phyloP scores from a whole-genome alignment of 495 filamentous ascomycete species.

The Aspergillus heteromorphus region DNA sequence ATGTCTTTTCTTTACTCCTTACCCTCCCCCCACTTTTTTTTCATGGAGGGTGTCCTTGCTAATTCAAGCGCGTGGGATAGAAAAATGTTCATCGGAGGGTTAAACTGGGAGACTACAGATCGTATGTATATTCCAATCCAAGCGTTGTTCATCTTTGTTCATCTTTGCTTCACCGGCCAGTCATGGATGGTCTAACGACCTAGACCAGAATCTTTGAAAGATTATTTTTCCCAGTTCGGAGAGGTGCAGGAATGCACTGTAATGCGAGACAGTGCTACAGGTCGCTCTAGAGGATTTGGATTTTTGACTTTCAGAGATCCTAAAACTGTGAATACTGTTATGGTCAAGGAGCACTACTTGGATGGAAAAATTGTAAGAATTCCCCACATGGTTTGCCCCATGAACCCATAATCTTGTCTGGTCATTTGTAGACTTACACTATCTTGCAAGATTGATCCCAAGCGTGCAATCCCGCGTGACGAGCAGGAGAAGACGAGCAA shows the following conservation, averaged over 20 bases:
- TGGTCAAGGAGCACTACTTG: conserved; percentile 98
- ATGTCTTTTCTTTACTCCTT: not conserved
- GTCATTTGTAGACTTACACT: conserved; percentile 16
- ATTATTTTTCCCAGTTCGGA: conserved; percentile 97
- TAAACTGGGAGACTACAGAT: conserved; percentile 99
- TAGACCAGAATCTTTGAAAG: conserved; percentile 80
- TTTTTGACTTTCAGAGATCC: conserved; percentile 97
- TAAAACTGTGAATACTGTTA: conserved; percentile 96
- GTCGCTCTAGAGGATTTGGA: conserved; percentile 90
- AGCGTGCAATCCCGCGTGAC: conserved; percentile 93
- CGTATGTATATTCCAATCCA: conserved; percentile 51
- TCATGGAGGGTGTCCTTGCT: conserved; percentile 6
- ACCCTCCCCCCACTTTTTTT: not conserved
- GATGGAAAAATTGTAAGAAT: conserved; percentile 93
- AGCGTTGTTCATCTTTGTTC: not conserved
- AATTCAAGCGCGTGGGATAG: conserved; percentile 43
- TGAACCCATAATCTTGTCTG: not conserved
- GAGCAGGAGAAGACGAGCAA: conserved; percentile 97
- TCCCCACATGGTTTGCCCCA: not conserved
- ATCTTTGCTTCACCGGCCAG: not conserved
- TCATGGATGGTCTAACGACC: conserved; percentile 14
- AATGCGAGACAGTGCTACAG: conserved; percentile 92
- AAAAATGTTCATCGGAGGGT: conserved; percentile 99
- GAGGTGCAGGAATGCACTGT: conserved; percentile 97
- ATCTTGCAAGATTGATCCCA: conserved; percentile 79